Base-by-base conservation (phyloP, 768 basidiomycete genomes). In the Cubamyces lactineus region DNA sequence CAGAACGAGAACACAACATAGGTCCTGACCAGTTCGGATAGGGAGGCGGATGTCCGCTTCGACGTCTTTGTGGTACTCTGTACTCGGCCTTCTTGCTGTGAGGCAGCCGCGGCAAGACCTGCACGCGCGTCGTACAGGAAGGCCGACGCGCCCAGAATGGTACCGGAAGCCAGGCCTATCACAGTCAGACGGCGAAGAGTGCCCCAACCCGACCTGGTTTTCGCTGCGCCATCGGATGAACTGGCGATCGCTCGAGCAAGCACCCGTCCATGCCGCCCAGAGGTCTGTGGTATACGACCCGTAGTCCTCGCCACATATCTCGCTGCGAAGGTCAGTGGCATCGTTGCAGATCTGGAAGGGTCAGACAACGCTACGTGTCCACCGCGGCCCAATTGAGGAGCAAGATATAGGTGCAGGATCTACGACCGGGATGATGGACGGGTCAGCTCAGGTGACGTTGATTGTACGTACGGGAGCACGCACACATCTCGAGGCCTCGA, bases 1-100 rank as follows among this genome's bases (percentile, higher is more conserved):
- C 88, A 90, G 74, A 92, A 80, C 7, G 89, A 80, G 76, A 90
- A 96, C 38, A 96, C 94, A 30, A 88, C 72, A 69, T 95, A 96
- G 0, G 92, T 77, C 24, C 94, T 83, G 46, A 92, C 57, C 16
- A 91, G 82, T 28, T 69, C 51, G 5, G 70, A 66, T 13, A 76
- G 67, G 23, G 66, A 53, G n/a, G 63, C 48, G 2, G 23, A 21
- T 16, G 59, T 65, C 48, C 66, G 58, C 46, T 52, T 46, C n/a
- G 45, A 52, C 8, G 45, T n/a, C 47, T 26, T 28, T 15, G 21
- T 38, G 5, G 13, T 30, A 3, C 39, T n/a, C 59, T 53, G 38
- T 53, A 16, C 42, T 38, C 38, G n/a, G 15, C 52, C 47, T 23
- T 47, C n/a, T 9, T 56, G 46, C 11, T 62, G 57, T 34, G 54